Evolutionary conservation across 1,284 basidiomycete species (phyloP).

Genomic region (Moniliella sp.): DNA sequence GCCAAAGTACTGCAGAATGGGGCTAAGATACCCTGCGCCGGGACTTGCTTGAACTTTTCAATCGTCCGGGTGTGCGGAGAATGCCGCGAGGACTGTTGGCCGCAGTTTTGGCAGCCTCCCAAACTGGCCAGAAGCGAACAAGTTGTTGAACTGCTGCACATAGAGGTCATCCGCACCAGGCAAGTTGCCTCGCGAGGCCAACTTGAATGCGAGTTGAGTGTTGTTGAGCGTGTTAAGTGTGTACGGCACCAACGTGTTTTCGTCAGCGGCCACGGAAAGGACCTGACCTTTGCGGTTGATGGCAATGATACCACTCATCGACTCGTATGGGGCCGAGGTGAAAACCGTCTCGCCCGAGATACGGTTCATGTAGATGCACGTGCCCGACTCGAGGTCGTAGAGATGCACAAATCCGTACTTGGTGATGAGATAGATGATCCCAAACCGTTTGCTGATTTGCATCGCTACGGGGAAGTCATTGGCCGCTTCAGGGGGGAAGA

Average conservation of each 20-base stretch:
- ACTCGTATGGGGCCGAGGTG: slow-evolving; percentile 87
- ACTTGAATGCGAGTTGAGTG: slow-evolving; percentile 89
- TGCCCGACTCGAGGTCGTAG: slow-evolving; percentile 93
- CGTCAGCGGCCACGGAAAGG: slow-evolving; percentile 85
- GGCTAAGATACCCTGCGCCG: slow-evolving; percentile 69
- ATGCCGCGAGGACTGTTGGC: slow-evolving; percentile 94
- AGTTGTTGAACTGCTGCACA: slow-evolving; percentile 75
- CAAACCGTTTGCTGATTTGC: slow-evolving; percentile 92
- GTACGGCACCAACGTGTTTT: slow-evolving; percentile 84
- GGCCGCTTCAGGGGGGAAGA: slow-evolving; percentile 91
- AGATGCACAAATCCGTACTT: slow-evolving; percentile 99
- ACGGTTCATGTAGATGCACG: slow-evolving; percentile 99
- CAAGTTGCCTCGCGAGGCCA: slow-evolving; percentile 89
- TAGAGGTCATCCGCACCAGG: slow-evolving; percentile 96
- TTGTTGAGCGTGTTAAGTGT: slow-evolving; percentile 80
- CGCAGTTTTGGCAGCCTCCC: slow-evolving; percentile 91
- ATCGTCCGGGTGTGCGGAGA: slow-evolving; percentile 79
- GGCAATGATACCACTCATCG: slow-evolving; percentile 82
- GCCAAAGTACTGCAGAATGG: slow-evolving; percentile 95
- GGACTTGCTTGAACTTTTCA: slow-evolving; percentile 89
- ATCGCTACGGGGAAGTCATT: slow-evolving; percentile 99
- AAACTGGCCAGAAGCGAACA: slow-evolving; percentile 75
- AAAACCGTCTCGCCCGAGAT: slow-evolving; percentile 99
- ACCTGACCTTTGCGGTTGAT: slow-evolving; percentile 99
- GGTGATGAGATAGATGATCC: slow-evolving; percentile 88